Evolutionary conservation across 2,329 filamentous ascomycete genomes (phyloP).

Genomic region (Microcyclospora tardicrescens): DNA sequence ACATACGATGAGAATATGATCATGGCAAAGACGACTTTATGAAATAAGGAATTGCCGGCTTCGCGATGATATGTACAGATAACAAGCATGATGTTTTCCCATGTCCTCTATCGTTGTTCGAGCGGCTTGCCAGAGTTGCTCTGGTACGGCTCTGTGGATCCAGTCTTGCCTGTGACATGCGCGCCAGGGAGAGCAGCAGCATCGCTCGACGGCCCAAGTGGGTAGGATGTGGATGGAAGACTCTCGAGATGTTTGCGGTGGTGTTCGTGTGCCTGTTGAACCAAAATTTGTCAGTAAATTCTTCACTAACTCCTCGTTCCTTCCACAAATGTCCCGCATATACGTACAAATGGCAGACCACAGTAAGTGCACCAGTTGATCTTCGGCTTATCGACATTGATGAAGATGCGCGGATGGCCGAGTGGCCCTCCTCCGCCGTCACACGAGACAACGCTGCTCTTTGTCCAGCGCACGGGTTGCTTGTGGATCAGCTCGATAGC

Average conservation of each 20-base stretch:
- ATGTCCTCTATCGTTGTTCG: conserved; percentile 42
- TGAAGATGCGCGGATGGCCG: conserved; percentile 88
- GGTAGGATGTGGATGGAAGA: conserved; percentile 57
- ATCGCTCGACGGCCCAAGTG: conserved; percentile 51
- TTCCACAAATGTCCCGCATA: conserved; percentile 1
- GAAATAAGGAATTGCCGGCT: background rate
- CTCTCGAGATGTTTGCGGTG: conserved; percentile 75
- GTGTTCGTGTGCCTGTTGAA: conserved; percentile 71
- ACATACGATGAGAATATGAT: no score
- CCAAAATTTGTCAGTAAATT: conserved; percentile 2
- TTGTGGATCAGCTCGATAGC: conserved; percentile 95
- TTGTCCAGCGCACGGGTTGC: conserved; percentile 85
- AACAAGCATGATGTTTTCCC: conserved; percentile 1
- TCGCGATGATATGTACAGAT: conserved; percentile 8
- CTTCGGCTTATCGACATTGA: conserved; percentile 96
- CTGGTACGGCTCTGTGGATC: conserved; percentile 29
- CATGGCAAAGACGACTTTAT: background rate
- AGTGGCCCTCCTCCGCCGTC: conserved; percentile 84
- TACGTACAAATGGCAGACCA: conserved; percentile 76
- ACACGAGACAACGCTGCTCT: conserved; percentile 69
- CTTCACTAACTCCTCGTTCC: background rate
- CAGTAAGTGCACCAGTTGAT: conserved; percentile 87
- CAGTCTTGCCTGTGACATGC: conserved; percentile 16
- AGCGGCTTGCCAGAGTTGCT: conserved; percentile 45
- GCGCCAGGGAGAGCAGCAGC: conserved; percentile 45